Evolutionary conservation across 352 stramenopile species (phyloP).

Genomic region (Phytophthora palmivora): DNA sequence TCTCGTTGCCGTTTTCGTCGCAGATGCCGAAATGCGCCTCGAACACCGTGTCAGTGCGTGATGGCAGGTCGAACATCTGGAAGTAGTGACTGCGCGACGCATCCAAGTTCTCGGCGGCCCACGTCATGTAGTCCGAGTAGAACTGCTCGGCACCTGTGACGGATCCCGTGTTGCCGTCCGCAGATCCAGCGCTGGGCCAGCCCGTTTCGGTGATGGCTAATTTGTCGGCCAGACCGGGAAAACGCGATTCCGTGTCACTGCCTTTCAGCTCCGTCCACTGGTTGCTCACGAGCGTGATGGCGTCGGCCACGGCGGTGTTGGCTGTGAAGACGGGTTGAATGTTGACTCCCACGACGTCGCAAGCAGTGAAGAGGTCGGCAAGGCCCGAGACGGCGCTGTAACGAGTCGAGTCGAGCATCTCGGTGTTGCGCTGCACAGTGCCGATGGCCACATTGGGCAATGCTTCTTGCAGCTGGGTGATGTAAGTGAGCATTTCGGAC

Average conservation of each 20-base stretch:
- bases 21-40: slow-evolving; percentile 62
- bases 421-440: slow-evolving; percentile 61
- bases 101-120: slow-evolving; percentile 39
- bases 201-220: slow-evolving; percentile 68
- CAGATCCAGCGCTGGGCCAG: slow-evolving; percentile 56
- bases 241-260: slow-evolving; percentile 41
- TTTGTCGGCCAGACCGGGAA: slow-evolving; percentile 54
- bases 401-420: slow-evolving; percentile 52
- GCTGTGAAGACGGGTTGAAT: slow-evolving; percentile 71
- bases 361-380: slow-evolving; percentile 51
- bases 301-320: slow-evolving; percentile 37
- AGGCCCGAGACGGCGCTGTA: slow-evolving; percentile 42
- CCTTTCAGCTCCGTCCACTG: slow-evolving; percentile 56
- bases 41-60: slow-evolving; percentile 46
- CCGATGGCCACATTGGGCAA: slow-evolving; percentile 44
- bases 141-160: slow-evolving; percentile 45
- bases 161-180: slow-evolving; percentile 52
- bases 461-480: slow-evolving; percentile 43
- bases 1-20: slow-evolving; percentile 38
- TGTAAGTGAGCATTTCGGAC: slow-evolving; percentile 49
- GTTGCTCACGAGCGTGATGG: slow-evolving; percentile 47
- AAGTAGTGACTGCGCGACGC: slow-evolving; percentile 59
- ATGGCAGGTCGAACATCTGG: slow-evolving; percentile 65
- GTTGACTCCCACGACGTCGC: too few species aligned
- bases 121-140: slow-evolving; percentile 47